Base-by-base conservation (phyloP, 2,329 filamentous ascomycete genomes). In the Trichoderma sp. region DNA sequence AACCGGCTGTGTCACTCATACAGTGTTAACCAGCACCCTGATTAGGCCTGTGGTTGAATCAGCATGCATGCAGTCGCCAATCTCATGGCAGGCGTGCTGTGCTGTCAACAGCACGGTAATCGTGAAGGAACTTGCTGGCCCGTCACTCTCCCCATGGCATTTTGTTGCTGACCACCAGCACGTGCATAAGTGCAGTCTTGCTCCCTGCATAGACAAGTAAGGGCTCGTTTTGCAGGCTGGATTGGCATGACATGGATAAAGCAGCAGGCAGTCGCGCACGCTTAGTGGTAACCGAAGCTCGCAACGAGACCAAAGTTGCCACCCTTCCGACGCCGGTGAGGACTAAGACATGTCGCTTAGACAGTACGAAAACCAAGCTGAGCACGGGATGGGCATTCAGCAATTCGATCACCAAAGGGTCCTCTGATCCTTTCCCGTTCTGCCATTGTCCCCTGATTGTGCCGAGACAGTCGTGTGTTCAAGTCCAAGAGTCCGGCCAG, bases 291-390 rank as follows among this genome's bases (percentile, higher is more conserved):
- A 24, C 55, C 29, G 43, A n/a, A 58, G 63, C 52, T 55, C 40
- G 55, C 63, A 49, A 56, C 16, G 35, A 24, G 55, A 59, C 57
- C 55, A 67, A 59, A 10, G 37, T 67, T 59, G 63, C 63, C 63
- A 67, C 62, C 10, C 63, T 49, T 67, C 63, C 63, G 63, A 67
- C 52, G 63, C 63, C 63, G 63, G 63, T 21, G 53, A 29, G n/a
- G 40, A 24, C 53, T 59, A 59, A 59, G 37, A 16, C 40, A 37
- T 24, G 40, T 67, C 55, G 63, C 63, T 40, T 67, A 31, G 53
- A 59, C 55, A 37, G 40, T 31, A 49, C 11, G 63, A 14, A 43
- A 43, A 43, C 14, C 37, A 10, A 27, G 21, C 27, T 43, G 55
- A 29, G 29, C 33, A 31, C 8, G 8, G 16, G n/a, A 40, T 31